Percentiles rank a stretch among this genome's conserved stretches.
Evolutionary conservation across 208 protist species (phyloP).

Genomic region (Trypanosoma mega): DNA sequence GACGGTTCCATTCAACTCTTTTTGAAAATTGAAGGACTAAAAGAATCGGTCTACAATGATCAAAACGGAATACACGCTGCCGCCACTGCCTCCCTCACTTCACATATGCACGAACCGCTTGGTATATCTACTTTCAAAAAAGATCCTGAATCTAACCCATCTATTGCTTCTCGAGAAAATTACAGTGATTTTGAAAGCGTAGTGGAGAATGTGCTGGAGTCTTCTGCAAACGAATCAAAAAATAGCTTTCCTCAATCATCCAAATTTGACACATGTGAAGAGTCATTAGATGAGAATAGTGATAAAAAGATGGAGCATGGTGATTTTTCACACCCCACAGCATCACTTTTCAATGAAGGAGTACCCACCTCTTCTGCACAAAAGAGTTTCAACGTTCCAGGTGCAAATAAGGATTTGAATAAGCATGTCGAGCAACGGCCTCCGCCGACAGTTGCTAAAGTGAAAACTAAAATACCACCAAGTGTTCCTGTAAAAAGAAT

Average conservation of each 20-base stretch:
- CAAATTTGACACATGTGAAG: background rate
- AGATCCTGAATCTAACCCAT: background rate
- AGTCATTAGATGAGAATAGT: background rate
- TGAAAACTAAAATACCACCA: background rate
- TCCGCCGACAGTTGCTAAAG: background rate
- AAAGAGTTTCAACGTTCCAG: background rate
- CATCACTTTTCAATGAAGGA: no score
- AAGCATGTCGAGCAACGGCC: no score
- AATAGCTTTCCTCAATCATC: background rate
- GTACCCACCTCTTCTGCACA: background rate
- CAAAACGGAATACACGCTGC: background rate
- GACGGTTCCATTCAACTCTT: background rate
- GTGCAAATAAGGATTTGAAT: background rate
- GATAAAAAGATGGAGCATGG: no score
- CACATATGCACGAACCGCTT: constrained; percentile 5
- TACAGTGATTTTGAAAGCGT: constrained; percentile 15
- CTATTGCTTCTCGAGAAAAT: background rate
- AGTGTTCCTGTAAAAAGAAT: constrained; percentile 9
- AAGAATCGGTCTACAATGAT: constrained; percentile 6
- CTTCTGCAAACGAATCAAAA: background rate
- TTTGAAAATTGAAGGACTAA: constrained; percentile 10
- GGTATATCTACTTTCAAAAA: background rate
- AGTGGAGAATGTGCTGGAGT: constrained; percentile 10
- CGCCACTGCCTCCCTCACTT: background rate
- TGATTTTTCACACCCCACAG: no score